Percentiles rank a stretch among this genome's conserved stretches.
Conservation (phyloP, 2,329 filamentous ascomycete genomes). For the Aspergillus sp. region DNA sequence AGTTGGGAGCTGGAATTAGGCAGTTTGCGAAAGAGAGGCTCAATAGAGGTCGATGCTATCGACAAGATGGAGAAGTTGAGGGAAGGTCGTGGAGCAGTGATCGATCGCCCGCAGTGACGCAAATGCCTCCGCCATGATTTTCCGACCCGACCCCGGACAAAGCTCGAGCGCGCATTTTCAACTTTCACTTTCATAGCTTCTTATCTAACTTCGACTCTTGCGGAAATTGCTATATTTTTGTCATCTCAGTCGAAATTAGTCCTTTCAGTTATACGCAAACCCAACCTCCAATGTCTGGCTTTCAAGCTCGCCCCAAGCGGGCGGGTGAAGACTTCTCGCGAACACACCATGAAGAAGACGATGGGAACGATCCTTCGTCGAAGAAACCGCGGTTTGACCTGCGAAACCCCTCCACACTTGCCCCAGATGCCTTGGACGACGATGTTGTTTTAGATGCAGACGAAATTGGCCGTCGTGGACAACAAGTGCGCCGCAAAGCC, state of each 20-base stretch:
- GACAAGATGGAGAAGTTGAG: neutral
- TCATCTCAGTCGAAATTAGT: neutral
- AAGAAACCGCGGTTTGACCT: constrained; percentile 93
- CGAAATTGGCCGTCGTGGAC: constrained; percentile 75
- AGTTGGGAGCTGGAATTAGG: neutral
- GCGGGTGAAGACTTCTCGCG: constrained; percentile 78
- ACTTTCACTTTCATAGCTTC: constrained; percentile 6
- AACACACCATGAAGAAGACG: constrained; percentile 63
- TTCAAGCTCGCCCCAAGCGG: constrained; percentile 76
- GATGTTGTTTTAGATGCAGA: constrained; percentile 82
- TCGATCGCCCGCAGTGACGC: constrained; percentile 35
- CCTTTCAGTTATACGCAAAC: neutral
- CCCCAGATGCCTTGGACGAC: constrained; percentile 73
- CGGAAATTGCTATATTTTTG: neutral
- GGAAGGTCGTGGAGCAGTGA: constrained; percentile 4
- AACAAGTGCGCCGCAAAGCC: constrained; percentile 82
- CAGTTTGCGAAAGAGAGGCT: neutral
- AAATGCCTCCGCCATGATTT: constrained; percentile 39
- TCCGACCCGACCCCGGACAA: constrained; percentile 40
- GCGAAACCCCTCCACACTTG: constrained; percentile 89
- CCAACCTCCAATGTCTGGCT: constrained; percentile 52
- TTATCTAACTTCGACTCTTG: neutral
- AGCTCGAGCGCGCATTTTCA: constrained; percentile 2
- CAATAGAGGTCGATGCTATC: neutral
- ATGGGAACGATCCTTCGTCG: constrained; percentile 45